Evolutionary conservation across 208 protist genomes (phyloP).

Genomic region (Trypanosoma conorhini): DNA sequence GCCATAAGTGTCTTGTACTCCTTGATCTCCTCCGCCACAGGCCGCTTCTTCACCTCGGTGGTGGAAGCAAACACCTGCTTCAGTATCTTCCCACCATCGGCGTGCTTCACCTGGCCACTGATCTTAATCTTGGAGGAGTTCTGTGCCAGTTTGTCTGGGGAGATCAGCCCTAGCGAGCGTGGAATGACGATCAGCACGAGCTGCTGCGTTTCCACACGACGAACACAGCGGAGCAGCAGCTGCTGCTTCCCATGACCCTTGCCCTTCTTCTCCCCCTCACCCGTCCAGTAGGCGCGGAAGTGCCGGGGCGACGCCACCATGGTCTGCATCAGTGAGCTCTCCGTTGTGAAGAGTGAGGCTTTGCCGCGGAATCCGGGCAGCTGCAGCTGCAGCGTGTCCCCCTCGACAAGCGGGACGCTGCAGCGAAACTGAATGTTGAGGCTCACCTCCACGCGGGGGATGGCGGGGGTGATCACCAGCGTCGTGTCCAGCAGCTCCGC

Average conservation of each 20-base stretch:
- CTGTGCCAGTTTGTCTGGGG: constrained; percentile 65
- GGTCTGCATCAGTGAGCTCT: constrained; percentile 18
- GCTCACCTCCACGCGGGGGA: constrained; percentile 58
- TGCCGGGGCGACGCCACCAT: constrained; percentile 23
- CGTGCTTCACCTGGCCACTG: constrained; percentile 46
- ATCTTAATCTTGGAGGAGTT: constrained; percentile 85
- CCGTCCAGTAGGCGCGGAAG: constrained; percentile 82
- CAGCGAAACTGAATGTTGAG: constrained; percentile 69
- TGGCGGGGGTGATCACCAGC: constrained; percentile 51
- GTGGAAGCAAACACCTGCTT: constrained; percentile 64
- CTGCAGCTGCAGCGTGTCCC: constrained; percentile 59
- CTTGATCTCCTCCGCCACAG: constrained; percentile 77
- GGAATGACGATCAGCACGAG: constrained; percentile 60
- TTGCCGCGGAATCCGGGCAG: constrained; percentile 66
- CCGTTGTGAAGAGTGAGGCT: constrained; percentile 56
- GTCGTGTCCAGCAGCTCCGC: constrained; percentile 66
- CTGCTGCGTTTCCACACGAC: constrained; percentile 48
- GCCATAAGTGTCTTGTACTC: constrained; percentile 52
- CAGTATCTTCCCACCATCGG: constrained; percentile 51
- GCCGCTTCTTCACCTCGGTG: constrained; percentile 60
- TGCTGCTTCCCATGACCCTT: constrained; percentile 67
- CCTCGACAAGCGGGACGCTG: constrained; percentile 52
- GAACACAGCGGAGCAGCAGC: constrained; percentile 62
- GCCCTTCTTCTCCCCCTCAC: constrained; percentile 50
- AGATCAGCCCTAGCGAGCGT: constrained; percentile 44